Evolutionary conservation across 208 protist genomes (phyloP), one percentile per base, ranked within the genome.

Genomic region (Vickermania ingenoplastis): DNA sequence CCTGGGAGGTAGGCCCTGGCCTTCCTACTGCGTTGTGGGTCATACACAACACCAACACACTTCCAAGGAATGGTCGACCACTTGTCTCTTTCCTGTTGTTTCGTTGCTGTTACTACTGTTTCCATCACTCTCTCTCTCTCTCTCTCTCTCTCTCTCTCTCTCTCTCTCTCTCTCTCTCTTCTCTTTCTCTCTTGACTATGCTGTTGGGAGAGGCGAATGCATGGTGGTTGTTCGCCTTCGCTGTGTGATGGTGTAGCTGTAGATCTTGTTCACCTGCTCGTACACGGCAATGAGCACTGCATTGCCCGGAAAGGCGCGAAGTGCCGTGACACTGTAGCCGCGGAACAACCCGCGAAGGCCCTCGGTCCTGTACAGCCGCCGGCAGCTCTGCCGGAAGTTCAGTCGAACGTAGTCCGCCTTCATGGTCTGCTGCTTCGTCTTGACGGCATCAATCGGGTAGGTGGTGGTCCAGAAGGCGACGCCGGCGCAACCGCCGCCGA

Each of bases 221-320:
- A n/a, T n/a, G n/a, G n/a, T n/a, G n/a, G n/a, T n/a, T n/a, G n/a
- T n/a, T n/a, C n/a, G n/a, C n/a, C n/a, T n/a, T n/a, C n/a, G n/a
- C n/a, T n/a, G n/a, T n/a, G n/a, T n/a, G n/a, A 45, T 45, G 11
- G 36, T 45, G 11, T n/a, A 45, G 36, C 17, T n/a, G 36, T 81
- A 91, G 7, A 89, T 26, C 21, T 68, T 63, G 27, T 75, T 89
- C 14, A 93, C 79, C 52, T 92, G 78, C 58, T 96, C 88, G 53
- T 96, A 96, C 1, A 86, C 85, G 4, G 84, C 86, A 55, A 96
- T 91, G 3, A 96, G 69, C 21, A 94, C 81, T 0, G 91, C 91
- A 63, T 96, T 94, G 7, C 86, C 88, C 1, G 91, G 91, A 78
- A 96, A 91, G 5, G 91, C 91, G 31, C 91, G 91, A n/a, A 83